Percentiles rank a stretch among this genome's conserved stretches.
These are phyloP conservation scores for Paraleonurus japonicus DNA, from an alignment of 257 asterid species.

Conservation along the genomic window DNA sequence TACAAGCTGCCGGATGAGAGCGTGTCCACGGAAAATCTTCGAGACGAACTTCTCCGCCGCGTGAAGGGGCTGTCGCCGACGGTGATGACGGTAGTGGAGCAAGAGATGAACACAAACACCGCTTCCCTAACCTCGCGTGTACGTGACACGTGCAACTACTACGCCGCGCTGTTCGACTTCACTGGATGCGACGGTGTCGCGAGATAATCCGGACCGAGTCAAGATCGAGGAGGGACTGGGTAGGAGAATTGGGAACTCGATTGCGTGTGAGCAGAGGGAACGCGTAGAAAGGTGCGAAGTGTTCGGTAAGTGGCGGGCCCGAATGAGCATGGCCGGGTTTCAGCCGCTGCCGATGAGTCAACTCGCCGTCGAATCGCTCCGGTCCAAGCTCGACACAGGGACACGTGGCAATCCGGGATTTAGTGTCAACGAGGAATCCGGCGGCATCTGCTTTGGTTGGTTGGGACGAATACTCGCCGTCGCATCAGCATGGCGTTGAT, in stretches of 20 bases:
- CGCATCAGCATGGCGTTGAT: constrained; percentile 87
- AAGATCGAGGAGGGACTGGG: constrained; percentile 75
- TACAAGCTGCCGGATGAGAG: constrained; percentile 82
- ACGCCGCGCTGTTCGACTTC: constrained; percentile 70
- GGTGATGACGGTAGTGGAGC: constrained; percentile 78
- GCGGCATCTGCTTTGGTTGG: constrained; percentile 86
- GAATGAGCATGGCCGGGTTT: constrained; percentile 85
- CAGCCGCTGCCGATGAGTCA: constrained; percentile 47
- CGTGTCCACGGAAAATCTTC: constrained; percentile 71
- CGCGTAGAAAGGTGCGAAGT: constrained; percentile 87
- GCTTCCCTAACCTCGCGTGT: constrained; percentile 71
- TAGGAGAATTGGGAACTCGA: constrained; percentile 70
- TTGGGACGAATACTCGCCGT: constrained; percentile 81
- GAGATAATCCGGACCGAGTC: constrained; percentile 50
- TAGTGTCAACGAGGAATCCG: constrained; percentile 59
- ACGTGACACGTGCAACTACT: constrained; percentile 54
- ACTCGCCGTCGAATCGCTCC: constrained; percentile 53
- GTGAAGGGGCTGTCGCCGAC: constrained; percentile 63
- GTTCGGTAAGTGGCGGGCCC: constrained; percentile 90
- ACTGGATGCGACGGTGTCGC: constrained; percentile 49
- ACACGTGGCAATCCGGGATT: constrained; percentile 91
- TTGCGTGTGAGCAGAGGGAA: constrained; percentile 90
- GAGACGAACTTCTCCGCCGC: constrained; percentile 77
- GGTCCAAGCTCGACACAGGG: constrained; percentile 49
- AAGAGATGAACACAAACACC: constrained; percentile 73